phyloP scores from a whole-genome alignment of 2,329 filamentous ascomycete species.

The Sporothrix curviconia region DNA sequence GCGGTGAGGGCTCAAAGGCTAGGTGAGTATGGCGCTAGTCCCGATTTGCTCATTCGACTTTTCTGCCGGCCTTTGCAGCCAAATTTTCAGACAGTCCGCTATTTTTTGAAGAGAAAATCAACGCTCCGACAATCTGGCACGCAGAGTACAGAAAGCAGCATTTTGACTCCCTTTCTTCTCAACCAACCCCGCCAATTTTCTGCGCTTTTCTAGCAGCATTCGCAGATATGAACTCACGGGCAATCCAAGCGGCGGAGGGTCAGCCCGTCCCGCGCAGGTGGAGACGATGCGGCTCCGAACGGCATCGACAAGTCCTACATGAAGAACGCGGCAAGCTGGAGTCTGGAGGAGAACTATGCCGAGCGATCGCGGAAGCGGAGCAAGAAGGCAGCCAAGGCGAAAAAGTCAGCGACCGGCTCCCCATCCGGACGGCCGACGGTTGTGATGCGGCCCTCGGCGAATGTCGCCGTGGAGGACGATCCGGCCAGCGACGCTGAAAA shows the following conservation, averaged over 20 bases:
- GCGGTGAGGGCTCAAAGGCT: background rate
- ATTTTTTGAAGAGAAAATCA: constrained; percentile 6
- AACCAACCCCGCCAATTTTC: background rate
- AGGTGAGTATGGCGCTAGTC: background rate
- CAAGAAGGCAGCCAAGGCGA: constrained; percentile 62
- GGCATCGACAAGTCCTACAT: constrained; percentile 61
- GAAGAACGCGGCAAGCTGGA: constrained; percentile 73
- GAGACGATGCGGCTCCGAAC: constrained; percentile 31
- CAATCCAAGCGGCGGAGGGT: constrained; percentile 53
- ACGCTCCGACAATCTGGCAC: background rate
- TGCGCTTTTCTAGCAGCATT: no score
- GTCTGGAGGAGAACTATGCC: constrained; percentile 89
- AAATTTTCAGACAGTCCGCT: constrained; percentile 13
- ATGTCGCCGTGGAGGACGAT: constrained; percentile 54
- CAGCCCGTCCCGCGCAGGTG: constrained; percentile 44
- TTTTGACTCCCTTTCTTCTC: background rate
- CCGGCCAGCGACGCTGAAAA: constrained; percentile 52
- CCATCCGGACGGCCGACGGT: constrained; percentile 84
- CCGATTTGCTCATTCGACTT: constrained; percentile 15
- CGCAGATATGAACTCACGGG: constrained; percentile 41
- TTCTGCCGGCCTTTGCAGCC: constrained; percentile 9
- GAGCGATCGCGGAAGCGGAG: constrained; percentile 51
- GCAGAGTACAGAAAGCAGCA: background rate
- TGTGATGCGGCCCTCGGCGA: constrained; percentile 48
- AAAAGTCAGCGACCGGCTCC: constrained; percentile 66